A percentile compares a stretch with the other conserved stretches of the same genome.
Evolutionary conservation across 1,284 basidiomycete species (phyloP).

Genomic region (Caloboletus firmus): DNA sequence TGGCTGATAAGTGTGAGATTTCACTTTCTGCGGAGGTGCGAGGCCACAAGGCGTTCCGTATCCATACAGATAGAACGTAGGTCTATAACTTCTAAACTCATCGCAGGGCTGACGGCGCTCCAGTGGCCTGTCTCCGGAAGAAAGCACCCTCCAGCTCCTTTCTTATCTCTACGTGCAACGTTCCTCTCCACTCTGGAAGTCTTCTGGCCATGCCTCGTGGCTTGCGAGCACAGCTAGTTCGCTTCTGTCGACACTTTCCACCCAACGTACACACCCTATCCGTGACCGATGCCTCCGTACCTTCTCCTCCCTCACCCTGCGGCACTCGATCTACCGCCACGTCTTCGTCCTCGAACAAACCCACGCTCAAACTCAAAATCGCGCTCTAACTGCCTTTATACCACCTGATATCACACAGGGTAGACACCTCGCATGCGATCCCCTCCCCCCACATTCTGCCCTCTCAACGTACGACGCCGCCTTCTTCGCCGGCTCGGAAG

Average conservation of each 20-base stretch:
- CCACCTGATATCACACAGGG: constrained; percentile 52
- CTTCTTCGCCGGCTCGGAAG: constrained; percentile 71
- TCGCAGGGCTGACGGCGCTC: constrained; percentile 6
- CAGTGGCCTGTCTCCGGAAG: constrained; percentile 42
- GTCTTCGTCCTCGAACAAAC: constrained; percentile 68
- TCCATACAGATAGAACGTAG: constrained; percentile 67
- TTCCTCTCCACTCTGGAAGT: constrained; percentile 80
- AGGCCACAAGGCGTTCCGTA: constrained; percentile 60
- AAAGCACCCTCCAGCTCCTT: constrained; percentile 63
- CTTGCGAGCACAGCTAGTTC: constrained; percentile 56
- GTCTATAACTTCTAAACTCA: constrained; percentile 19
- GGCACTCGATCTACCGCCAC: constrained; percentile 69
- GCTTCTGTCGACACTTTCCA: constrained; percentile 37
- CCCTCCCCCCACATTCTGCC: constrained; percentile 66
- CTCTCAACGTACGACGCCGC: constrained; percentile 62
- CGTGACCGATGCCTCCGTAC: constrained; percentile 44
- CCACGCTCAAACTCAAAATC: constrained; percentile 42
- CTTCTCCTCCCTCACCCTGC: constrained; percentile 44
- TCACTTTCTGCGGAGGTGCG: constrained; percentile 59
- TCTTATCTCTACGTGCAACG: constrained; percentile 85
- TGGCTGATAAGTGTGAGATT: constrained; percentile 83
- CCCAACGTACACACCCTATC: constrained; percentile 38
- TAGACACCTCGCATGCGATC: constrained; percentile 74
- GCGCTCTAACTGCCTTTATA: constrained; percentile 64
- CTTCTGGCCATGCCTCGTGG: constrained; percentile 64